Conservation (phyloP, 805 yeast species). For the Candida parachauliodes region DNA sequence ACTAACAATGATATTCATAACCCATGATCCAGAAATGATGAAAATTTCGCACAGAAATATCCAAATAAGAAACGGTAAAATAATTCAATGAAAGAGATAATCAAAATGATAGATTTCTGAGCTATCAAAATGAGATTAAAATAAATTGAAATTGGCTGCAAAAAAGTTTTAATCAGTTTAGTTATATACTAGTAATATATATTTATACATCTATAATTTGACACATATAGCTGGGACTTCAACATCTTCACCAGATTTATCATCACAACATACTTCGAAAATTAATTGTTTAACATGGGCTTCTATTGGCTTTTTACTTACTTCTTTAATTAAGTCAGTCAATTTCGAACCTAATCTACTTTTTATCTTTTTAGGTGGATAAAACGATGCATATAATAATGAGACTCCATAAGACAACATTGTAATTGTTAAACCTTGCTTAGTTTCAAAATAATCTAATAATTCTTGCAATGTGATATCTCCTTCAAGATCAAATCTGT, state of each 20-base stretch:
- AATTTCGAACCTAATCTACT: slow-evolving; percentile 69
- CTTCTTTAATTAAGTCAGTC: slow-evolving; percentile 75
- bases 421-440: slow-evolving; percentile 82
- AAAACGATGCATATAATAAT: slow-evolving; percentile 86
- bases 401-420: slow-evolving; percentile 93
- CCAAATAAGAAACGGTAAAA: slow-evolving; percentile 45
- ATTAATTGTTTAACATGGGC: slow-evolving; percentile 72
- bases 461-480: slow-evolving; percentile 73
- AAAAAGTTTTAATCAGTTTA: too few species aligned
- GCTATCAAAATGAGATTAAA: too few species aligned
- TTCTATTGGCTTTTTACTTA: slow-evolving; percentile 79
- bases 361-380: slow-evolving; percentile 84
- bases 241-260: slow-evolving; percentile 88
- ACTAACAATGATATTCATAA: slow-evolving; percentile 55
- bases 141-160: too few species aligned
- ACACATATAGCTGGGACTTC: slow-evolving; percentile 87
- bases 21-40: slow-evolving; percentile 74
- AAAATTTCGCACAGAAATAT: slow-evolving; percentile 49
- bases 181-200: too few species aligned
- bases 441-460: slow-evolving; percentile 67
- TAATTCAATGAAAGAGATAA: too few species aligned
- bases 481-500: slow-evolving; percentile 78
- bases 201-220: slow-evolving; percentile 20
- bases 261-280: slow-evolving; percentile 90
- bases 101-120: too few species aligned